Evolutionary conservation across 306 rosid genomes (phyloP).

Genomic region (Purshia tridentata): DNA sequence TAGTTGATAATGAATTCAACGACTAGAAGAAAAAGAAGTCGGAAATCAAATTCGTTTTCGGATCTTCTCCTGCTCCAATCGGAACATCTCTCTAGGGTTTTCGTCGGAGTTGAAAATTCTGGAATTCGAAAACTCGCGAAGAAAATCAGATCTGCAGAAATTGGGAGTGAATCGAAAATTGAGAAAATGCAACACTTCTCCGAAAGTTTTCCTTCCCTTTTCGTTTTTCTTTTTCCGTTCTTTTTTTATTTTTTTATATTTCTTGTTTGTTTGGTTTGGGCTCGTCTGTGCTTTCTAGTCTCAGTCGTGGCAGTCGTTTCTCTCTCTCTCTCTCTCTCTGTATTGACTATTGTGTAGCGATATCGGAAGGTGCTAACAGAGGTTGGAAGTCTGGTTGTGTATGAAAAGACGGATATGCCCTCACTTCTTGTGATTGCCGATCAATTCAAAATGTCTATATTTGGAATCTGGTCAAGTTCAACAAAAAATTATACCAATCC

Average conservation of each 20-base stretch:
- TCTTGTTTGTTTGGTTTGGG: background rate
- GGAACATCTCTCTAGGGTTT: constrained; percentile 41
- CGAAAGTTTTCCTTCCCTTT: background rate
- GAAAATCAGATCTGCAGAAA: constrained; percentile 27
- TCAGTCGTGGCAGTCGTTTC: constrained; percentile 2
- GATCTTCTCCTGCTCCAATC: constrained; percentile 54
- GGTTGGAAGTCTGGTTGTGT: background rate
- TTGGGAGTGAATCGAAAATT: background rate
- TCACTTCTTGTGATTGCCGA: background rate
- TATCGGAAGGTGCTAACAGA: constrained; percentile 1
- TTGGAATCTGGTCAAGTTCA: background rate
- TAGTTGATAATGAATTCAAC: background rate
- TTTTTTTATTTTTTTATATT: background rate
- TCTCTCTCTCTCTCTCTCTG: constrained; percentile 4
- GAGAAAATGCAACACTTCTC: constrained; percentile 2
- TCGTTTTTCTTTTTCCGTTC: background rate
- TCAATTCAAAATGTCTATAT: background rate
- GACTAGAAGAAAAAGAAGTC: background rate
- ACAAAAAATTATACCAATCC: background rate
- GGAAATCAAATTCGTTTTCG: constrained; percentile 43
- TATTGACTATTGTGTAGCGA: background rate
- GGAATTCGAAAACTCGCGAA: background rate
- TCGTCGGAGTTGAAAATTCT: background rate
- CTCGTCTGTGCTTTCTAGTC: background rate
- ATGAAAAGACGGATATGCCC: constrained; percentile 14